A percentile compares a stretch with the other conserved stretches of the same genome.
These are phyloP conservation scores for Wickerhamomyces hampshirensis DNA, from an alignment of 805 yeast species.

Conservation along the genomic window DNA sequence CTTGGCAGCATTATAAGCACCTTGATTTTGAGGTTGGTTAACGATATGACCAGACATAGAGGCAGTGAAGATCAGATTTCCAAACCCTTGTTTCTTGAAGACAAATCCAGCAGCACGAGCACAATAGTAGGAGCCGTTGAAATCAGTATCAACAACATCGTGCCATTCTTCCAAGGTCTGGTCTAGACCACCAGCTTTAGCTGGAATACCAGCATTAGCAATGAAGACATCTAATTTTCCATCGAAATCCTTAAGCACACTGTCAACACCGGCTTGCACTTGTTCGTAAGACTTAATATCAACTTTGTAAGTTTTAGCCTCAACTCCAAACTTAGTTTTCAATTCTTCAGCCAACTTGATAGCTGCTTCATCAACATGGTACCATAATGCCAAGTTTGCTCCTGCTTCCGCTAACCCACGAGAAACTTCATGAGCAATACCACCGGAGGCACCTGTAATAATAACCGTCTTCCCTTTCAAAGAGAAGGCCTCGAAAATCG, in stretches of 20 bases:
- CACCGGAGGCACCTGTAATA: constrained; percentile 82
- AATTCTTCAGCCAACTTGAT: constrained; percentile 45
- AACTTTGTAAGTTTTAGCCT: constrained; percentile 48
- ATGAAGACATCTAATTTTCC: constrained; percentile 74
- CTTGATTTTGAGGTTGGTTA: constrained; percentile 82
- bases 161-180: constrained; percentile 50
- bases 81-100: constrained; percentile 70
- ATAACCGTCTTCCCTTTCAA: constrained; percentile 83
- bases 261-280: constrained; percentile 26
- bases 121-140: constrained; percentile 77
- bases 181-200: constrained; percentile 56
- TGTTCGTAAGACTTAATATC: constrained; percentile 27
- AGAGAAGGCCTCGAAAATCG: constrained; percentile 66
- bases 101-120: constrained; percentile 70
- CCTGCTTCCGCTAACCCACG: constrained; percentile 87
- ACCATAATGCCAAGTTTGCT: constrained; percentile 63
- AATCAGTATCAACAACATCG: constrained; percentile 66
- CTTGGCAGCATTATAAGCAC: constrained; percentile 83
- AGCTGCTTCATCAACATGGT: constrained; percentile 22
- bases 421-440: constrained; percentile 80
- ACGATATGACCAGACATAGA: constrained; percentile 89
- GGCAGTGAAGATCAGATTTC: constrained; percentile 79
- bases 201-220: constrained; percentile 87
- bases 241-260: constrained; percentile 54
- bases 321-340: constrained; percentile 55